Percentiles rank a stretch among this genome's conserved stretches.
phyloP scores from a whole-genome alignment of 2,329 filamentous ascomycete genomes.

The Claviceps sp. region DNA sequence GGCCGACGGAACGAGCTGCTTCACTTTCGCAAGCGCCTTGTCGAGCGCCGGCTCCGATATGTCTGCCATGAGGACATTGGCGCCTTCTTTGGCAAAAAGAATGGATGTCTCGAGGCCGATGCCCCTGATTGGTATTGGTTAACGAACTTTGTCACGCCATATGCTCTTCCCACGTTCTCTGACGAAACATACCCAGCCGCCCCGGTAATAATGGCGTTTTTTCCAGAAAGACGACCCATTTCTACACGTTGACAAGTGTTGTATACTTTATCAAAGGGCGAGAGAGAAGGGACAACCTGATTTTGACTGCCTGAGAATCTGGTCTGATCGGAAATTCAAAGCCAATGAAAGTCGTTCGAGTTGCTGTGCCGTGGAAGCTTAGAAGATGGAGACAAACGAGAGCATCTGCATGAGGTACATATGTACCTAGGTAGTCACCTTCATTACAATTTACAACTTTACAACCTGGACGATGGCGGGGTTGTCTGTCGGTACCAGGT shows the following conservation, averaged over 20 bases:
- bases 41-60: conserved; percentile 68
- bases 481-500: background rate
- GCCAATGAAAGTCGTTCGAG: background rate
- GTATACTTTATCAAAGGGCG: background rate
- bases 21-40: conserved; percentile 61
- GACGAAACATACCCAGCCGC: conserved; percentile 54
- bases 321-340: background rate
- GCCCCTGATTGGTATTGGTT: conserved; percentile 39
- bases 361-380: background rate
- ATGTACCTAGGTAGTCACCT: background rate
- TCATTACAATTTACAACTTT: too few relatives aligned
- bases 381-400: background rate
- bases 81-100: conserved; percentile 80
- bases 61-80: conserved; percentile 73
- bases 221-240: conserved; percentile 42
- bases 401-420: too few relatives aligned
- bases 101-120: conserved; percentile 89
- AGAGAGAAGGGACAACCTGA: background rate
- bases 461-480: background rate
- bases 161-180: background rate
- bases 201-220: conserved; percentile 64
- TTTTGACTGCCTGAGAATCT: background rate
- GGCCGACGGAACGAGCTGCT: conserved; percentile 52
- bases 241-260: background rate
- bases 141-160: background rate